These are phyloP conservation scores for Agaricales sp. DNA, from an alignment of 1,284 basidiomycete species.

Conservation along the genomic window DNA sequence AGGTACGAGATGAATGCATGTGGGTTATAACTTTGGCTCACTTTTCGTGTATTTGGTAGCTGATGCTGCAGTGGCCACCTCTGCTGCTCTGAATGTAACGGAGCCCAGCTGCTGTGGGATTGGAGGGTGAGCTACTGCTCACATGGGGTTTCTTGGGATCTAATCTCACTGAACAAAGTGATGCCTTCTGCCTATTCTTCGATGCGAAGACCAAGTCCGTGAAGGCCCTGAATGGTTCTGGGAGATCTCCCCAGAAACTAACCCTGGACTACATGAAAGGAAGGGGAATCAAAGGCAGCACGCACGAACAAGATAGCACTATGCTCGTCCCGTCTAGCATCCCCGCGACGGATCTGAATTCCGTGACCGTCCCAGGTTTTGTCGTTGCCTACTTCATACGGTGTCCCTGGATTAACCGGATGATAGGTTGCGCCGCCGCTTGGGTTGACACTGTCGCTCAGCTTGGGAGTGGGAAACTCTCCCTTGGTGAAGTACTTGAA, in stretches of 20 bases:
- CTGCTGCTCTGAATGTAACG: constrained; percentile 83
- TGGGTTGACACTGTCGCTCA: constrained; percentile 85
- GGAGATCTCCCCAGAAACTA: constrained; percentile 74
- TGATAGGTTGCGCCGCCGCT: constrained; percentile 75
- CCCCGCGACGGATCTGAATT: constrained; percentile 69
- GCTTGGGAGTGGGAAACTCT: constrained; percentile 78
- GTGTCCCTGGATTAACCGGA: too few species aligned
- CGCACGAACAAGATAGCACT: not conserved
- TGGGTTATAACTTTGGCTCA: not conserved
- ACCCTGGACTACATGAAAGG: constrained; percentile 64
- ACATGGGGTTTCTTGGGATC: not conserved
- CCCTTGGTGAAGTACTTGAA: constrained; percentile 72
- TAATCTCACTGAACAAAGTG: too few species aligned
- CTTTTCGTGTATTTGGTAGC: constrained; percentile 25
- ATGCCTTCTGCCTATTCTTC: constrained; percentile 90
- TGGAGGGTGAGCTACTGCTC: constrained; percentile 56
- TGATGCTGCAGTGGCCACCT: constrained; percentile 72
- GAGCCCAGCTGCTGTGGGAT: constrained; percentile 79
- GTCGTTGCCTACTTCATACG: constrained; percentile 1
- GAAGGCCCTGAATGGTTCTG: constrained; percentile 81
- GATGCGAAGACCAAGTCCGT: constrained; percentile 74
- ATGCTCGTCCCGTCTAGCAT: constrained; percentile 29
- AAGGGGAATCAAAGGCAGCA: constrained; percentile 55
- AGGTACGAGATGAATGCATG: constrained; percentile 29
- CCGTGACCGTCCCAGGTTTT: constrained; percentile 83